phyloP scores from a whole-genome alignment of 1,139 yeast genomes.

The Magnusiomyces starmeri region DNA sequence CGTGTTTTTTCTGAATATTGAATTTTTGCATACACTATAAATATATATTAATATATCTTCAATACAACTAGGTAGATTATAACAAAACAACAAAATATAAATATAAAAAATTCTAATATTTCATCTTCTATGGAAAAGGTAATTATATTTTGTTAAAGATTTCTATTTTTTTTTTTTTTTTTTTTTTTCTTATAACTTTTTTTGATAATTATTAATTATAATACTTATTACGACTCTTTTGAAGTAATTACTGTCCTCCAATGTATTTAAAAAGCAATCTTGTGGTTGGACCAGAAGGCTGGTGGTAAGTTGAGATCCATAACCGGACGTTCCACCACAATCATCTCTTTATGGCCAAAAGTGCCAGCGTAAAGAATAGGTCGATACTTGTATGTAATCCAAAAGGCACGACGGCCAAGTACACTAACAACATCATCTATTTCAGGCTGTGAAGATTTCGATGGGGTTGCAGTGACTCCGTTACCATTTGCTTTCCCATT shows the following conservation, averaged over 20 bases:
- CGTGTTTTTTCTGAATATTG: slow-evolving; percentile 37
- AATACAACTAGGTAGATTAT: not conserved
- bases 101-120: no score
- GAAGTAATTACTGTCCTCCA: not conserved
- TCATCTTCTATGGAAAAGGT: no score
- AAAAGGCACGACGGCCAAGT: slow-evolving; percentile 43
- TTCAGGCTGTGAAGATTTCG: slow-evolving; percentile 27
- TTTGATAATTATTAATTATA: not conserved
- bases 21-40: not conserved
- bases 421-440: slow-evolving; percentile 32
- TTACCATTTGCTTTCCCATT: slow-evolving; percentile 12
- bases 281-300: slow-evolving; percentile 65
- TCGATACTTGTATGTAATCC: slow-evolving; percentile 70
- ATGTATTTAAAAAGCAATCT: slow-evolving; percentile 47
- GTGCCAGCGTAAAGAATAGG: slow-evolving; percentile 60
- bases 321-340: slow-evolving; percentile 72
- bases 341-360: slow-evolving; percentile 52
- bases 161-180: not conserved
- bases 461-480: slow-evolving; percentile 23
- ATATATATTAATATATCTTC: not conserved
- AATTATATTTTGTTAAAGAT: no score
- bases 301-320: slow-evolving; percentile 56
- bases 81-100: not conserved
- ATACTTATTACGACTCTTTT: not conserved
- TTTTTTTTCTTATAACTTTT: not conserved